Evolutionary conservation across 768 basidiomycete genomes (phyloP).

Genomic region (Suillus americanus): DNA sequence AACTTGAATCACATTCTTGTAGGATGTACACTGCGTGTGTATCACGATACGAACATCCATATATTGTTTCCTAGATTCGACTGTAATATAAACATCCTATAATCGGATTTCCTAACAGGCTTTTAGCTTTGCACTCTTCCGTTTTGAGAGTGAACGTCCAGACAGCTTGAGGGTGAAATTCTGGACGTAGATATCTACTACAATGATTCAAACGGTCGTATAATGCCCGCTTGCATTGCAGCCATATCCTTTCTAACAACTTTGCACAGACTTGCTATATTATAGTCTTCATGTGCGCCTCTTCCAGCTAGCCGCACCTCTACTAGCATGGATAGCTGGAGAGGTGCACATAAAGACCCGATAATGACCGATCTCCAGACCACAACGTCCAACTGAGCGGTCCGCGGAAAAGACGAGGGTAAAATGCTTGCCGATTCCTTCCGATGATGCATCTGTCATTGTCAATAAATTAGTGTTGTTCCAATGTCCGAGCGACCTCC

Average conservation of each 20-base stretch:
- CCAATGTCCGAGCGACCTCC: neutral
- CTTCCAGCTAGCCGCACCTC: neutral
- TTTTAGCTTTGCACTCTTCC: neutral
- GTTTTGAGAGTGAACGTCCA: neutral
- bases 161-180: neutral
- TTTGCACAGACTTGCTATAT: neutral
- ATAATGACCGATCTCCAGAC: neutral
- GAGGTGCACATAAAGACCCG: neutral
- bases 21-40: neutral
- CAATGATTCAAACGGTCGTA: neutral
- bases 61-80: neutral
- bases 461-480: neutral
- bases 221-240: neutral
- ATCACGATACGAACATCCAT: neutral
- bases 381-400: neutral
- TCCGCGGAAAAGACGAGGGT: neutral
- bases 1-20: neutral
- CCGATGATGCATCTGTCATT: neutral
- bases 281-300: neutral
- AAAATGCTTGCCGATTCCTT: neutral
- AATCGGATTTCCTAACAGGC: neutral
- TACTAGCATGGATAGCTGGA: neutral
- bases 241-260: neutral
- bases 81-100: neutral
- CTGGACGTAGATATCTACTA: neutral